A percentile compares a stretch with the other conserved stretches of the same genome.
These are phyloP conservation scores for Pythium monospermum DNA, from an alignment of 352 stramenopile genomes.

Conservation along the genomic window DNA sequence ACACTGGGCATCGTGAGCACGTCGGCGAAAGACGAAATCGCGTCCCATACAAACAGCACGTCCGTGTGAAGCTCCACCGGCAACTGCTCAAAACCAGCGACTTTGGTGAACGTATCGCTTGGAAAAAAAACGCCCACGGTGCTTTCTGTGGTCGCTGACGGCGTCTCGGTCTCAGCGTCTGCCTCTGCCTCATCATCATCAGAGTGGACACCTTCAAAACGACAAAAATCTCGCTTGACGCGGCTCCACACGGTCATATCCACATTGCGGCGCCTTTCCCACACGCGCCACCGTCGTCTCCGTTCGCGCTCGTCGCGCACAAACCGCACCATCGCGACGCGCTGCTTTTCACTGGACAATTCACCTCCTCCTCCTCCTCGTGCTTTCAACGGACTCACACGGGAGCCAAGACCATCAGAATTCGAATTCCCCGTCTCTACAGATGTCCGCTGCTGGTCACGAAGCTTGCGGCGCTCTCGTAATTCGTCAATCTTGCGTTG, in stretches of 20 bases:
- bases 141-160: too few relatives aligned
- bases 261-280: conserved; percentile 42
- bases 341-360: conserved; percentile 40
- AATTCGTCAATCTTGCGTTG: conserved; percentile 71
- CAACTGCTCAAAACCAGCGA: conserved; percentile 34
- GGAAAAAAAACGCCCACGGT: too few relatives aligned
- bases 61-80: conserved; percentile 41
- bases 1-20: conserved; percentile 41
- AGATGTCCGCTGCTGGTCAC: conserved; percentile 67
- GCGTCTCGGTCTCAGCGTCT: not conserved
- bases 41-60: conserved; percentile 74
- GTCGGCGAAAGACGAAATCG: conserved; percentile 70
- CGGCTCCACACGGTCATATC: conserved; percentile 49
- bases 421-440: conserved; percentile 61
- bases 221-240: conserved; percentile 40
- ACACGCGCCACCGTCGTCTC: conserved; percentile 46
- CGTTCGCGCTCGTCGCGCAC: conserved; percentile 63
- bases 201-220: conserved; percentile 1
- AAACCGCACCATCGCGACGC: conserved; percentile 58
- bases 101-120: conserved; percentile 26
- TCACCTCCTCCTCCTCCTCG: conserved; percentile 1
- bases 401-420: conserved; percentile 13
- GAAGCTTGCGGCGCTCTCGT: conserved; percentile 50
- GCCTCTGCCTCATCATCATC: not conserved
- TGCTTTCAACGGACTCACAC: conserved; percentile 19